phyloP scores from a whole-genome alignment of 164 flowering plant genomes.

The Paratinospora sagittata region DNA sequence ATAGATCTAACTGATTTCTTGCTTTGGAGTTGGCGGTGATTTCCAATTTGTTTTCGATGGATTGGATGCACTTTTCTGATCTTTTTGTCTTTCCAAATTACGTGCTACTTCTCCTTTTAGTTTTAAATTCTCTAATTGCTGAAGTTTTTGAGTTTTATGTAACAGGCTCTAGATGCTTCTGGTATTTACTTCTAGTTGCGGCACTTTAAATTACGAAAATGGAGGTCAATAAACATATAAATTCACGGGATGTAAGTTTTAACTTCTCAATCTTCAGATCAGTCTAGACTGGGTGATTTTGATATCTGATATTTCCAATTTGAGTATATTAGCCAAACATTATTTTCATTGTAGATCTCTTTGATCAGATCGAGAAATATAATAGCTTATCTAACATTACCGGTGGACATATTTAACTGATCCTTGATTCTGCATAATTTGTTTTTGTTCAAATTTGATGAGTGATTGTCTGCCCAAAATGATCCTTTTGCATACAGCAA shows the following conservation, averaged over 20 bases:
- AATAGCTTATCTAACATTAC: too few relatives aligned
- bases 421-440: neutral
- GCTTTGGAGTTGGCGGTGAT: neutral
- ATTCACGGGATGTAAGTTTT: slow-evolving; percentile 10
- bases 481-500: neutral
- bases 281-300: neutral
- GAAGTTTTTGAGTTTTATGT: neutral
- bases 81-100: neutral
- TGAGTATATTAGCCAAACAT: too few relatives aligned
- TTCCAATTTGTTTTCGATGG: neutral
- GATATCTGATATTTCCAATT: neutral
- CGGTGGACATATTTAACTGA: neutral
- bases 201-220: slow-evolving; percentile 2
- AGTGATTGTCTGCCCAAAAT: too few relatives aligned
- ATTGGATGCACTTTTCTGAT: neutral
- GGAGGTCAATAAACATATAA: slow-evolving; percentile 6
- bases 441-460: neutral
- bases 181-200: neutral
- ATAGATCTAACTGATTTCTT: neutral
- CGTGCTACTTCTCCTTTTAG: neutral
- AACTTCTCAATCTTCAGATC: neutral
- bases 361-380: neutral
- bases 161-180: neutral
- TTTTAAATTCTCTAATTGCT: neutral
- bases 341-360: too few relatives aligned